Evolutionary conservation across 2,329 filamentous ascomycete genomes (phyloP).

Genomic region (Cercospora sp.): DNA sequence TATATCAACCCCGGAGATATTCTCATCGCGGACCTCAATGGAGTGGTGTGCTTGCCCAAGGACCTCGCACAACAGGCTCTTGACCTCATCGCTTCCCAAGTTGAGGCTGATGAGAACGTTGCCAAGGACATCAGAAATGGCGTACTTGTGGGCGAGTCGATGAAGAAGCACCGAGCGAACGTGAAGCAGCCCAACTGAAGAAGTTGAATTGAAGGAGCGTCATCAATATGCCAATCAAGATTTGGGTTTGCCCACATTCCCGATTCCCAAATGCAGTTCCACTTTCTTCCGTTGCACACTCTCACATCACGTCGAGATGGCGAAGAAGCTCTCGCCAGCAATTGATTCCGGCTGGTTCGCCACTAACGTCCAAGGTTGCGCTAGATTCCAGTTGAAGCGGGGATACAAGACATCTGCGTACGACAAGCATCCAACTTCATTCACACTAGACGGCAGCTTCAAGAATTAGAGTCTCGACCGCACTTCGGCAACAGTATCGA

Average conservation of each 20-base stretch:
- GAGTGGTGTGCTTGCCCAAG: slow-evolving; percentile 41
- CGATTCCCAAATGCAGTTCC: background rate
- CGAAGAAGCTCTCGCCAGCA: background rate
- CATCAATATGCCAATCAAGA: background rate
- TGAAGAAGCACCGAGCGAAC: slow-evolving; percentile 32
- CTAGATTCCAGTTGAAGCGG: background rate
- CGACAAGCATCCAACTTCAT: background rate
- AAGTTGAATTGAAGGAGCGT: background rate
- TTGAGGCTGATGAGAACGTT: slow-evolving; percentile 36
- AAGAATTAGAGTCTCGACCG: background rate
- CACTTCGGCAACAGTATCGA: background rate
- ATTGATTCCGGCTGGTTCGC: background rate
- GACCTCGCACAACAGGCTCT: slow-evolving; percentile 30
- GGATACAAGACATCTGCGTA: background rate
- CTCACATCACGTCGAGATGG: background rate
- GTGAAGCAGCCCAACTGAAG: slow-evolving; percentile 29
- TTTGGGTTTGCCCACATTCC: background rate
- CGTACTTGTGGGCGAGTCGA: slow-evolving; percentile 28
- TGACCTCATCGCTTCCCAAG: slow-evolving; percentile 36
- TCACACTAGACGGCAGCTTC: background rate
- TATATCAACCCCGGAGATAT: slow-evolving; percentile 42
- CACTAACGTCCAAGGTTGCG: background rate
- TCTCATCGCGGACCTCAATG: slow-evolving; percentile 42
- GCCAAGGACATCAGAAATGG: slow-evolving; percentile 34
- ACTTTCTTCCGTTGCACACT: background rate